Conservation (phyloP, 2,329 filamentous ascomycete genomes). For the Pestalotiopsis fici region DNA sequence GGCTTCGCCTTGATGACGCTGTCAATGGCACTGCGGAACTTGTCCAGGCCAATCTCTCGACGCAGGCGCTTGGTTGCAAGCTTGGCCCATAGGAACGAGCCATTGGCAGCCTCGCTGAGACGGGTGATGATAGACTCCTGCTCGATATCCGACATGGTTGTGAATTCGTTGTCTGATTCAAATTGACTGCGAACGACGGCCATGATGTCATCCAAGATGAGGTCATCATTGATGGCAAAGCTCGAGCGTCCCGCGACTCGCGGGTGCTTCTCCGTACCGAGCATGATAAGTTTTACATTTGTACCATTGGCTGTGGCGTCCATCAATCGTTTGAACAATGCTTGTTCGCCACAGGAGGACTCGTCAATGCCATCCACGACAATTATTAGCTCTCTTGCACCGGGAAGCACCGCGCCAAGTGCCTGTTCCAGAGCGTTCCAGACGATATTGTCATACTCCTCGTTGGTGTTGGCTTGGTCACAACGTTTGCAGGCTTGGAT, state of each 20-base stretch:
- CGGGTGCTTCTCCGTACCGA: slow-evolving; percentile 24
- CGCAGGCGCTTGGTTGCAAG: slow-evolving; percentile 29
- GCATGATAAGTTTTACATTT: slow-evolving; percentile 29
- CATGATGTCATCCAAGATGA: slow-evolving; percentile 36
- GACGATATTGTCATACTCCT: slow-evolving; percentile 33
- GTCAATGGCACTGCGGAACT: slow-evolving; percentile 26
- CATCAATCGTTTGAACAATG: slow-evolving; percentile 27
- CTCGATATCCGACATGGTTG: slow-evolving; percentile 26
- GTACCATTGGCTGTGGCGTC: slow-evolving; percentile 19
- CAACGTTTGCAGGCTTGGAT: slow-evolving; percentile 29
- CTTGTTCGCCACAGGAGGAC: slow-evolving; percentile 26
- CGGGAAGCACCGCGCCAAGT: slow-evolving; percentile 25
- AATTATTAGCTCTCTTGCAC: slow-evolving; percentile 34
- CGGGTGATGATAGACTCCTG: slow-evolving; percentile 32
- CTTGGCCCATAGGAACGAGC: slow-evolving; percentile 40
- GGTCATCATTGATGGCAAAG: slow-evolving; percentile 28
- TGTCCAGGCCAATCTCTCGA: not conserved
- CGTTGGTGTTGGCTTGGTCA: slow-evolving; percentile 19
- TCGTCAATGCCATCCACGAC: slow-evolving; percentile 40
- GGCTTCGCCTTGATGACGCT: slow-evolving; percentile 23
- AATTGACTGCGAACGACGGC: slow-evolving; percentile 31
- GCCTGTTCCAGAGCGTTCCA: slow-evolving; percentile 33
- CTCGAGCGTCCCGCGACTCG: slow-evolving; percentile 14
- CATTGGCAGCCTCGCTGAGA: slow-evolving; percentile 31
- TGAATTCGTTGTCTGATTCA: slow-evolving; percentile 23